Evolutionary conservation across 1,139 yeast species (phyloP), one percentile per base, ranked within the genome.

Genomic region (Kodamaea derodonti): DNA sequence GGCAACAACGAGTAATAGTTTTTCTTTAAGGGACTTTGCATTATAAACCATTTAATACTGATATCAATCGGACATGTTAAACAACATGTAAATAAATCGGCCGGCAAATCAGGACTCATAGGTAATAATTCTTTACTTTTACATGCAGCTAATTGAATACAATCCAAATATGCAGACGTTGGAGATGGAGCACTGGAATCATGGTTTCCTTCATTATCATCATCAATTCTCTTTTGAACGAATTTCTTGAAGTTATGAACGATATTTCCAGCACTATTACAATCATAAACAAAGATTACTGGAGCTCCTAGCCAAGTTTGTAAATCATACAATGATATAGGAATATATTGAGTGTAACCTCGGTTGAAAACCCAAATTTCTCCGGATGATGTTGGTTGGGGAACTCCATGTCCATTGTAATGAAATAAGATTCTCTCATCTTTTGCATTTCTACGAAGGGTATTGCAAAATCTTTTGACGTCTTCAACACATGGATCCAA

Each of bases 291-390:
- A 60, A 85, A 90, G 23, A 92, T 84, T 36, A 95, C 94, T 0
- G 99, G 98, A 1, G 97, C 97, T 8, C 98, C 98, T 12, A 92
- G 67, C 98, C 98, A 92, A 1, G 95, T 83, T 53, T 92, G 98
- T 35, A 92, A 66, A 52, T 94, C 98, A 54, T 86, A 88, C 15
- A 92, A 63, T 4, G 96, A 85, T 2, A 92, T 94, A 1, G 99
- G 99, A 41, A 92, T 92, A 55, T 92, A 92, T 60, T 92, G 98
- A 1, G 98, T 92, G 56, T 90, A 94, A 1, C 96, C 96, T 47
- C 97, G 69, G 58, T 92, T 92, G 62, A 92, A 92, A 12, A 94
- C 97, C 99, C 99, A 92, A 15, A 92, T 87, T 54, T 92, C 99
- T n/a, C 99, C 99, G 35, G 90, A 80, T 20, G 88, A 79, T 0